These are phyloP conservation scores for Calonectria pauciramosa DNA, from an alignment of 2,329 filamentous ascomycete species.

Conservation along the genomic window DNA sequence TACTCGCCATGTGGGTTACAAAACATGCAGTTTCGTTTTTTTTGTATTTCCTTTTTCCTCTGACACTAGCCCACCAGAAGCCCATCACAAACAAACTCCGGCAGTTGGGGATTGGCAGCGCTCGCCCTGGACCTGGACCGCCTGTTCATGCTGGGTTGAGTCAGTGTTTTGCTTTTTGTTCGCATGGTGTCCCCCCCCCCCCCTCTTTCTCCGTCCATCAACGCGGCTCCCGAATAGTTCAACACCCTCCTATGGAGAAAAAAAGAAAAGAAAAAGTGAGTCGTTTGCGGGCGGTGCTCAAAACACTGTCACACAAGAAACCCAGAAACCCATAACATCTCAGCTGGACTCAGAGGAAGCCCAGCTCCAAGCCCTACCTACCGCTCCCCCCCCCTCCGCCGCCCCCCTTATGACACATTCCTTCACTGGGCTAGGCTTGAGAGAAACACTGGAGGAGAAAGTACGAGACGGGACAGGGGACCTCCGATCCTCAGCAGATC, in stretches of 20 bases:
- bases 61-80: neutral
- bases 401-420: neutral
- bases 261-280: neutral
- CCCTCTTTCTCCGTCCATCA: neutral
- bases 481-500: neutral
- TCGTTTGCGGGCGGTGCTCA: neutral
- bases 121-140: neutral
- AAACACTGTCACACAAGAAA: neutral
- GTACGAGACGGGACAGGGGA: neutral
- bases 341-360: neutral
- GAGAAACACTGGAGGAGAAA: neutral
- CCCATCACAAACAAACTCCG: neutral
- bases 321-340: neutral
- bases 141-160: neutral
- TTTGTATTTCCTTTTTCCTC: neutral
- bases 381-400: neutral
- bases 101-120: neutral
- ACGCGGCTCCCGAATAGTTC: neutral
- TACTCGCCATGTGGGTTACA: neutral
- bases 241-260: neutral
- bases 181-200: too few relatives aligned
- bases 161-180: neutral
- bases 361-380: neutral
- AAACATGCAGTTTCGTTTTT: slow-evolving; percentile 6
- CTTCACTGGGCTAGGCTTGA: neutral